Base-by-base conservation (phyloP, 257 asterid genomes). In the Nicotiana attenuata region DNA sequence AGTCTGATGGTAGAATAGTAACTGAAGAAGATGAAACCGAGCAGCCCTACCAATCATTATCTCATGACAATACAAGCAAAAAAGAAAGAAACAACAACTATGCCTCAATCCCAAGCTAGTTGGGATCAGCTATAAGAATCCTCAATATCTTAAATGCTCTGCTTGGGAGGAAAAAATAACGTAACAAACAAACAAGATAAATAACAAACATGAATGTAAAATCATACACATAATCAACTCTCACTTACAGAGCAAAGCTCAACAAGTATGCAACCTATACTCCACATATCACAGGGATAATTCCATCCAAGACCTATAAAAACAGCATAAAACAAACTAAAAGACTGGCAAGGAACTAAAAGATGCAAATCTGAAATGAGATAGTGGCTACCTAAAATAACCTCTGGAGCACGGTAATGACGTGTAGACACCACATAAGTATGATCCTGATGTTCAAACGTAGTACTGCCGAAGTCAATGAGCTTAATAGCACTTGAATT, bases 401-500 rank as follows among this genome's bases (percentile, higher is more conserved):
- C 95, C 88, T 95, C 98, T 35, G 99, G 99, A 60, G 98, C 99
- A 80, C 98, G 92, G 87, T 95, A 95, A 84, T 95, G 98, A 81
- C 99, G 95, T 15, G 99, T 95, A 68, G 96, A 90, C 60, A 92
- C 99, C 82, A 93, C 85, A 79, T 91, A 93, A 91, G 83, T 91
- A 85, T 91, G 99, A 83, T 89, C 93, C 90, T 92, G 94, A 84
- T 92, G 89, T 82, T 92, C 97, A 89, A 84, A 92, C 77, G 93
- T 84, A 7, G 97, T 90, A 83, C 99, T 93, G 68, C 99, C 98
- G 81, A 95, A 95, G 89, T 95, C 99, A 85, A 95, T 95, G 83
- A 93, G 92, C 93, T 95, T 95, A 88, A 95, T 91, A 81, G 98
- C 93, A 82, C 97, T 92, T 61, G 99, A 93, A 90, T 91, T 92